Conservation (phyloP, 495 filamentous ascomycete genomes). For the Letharia columbiana region DNA sequence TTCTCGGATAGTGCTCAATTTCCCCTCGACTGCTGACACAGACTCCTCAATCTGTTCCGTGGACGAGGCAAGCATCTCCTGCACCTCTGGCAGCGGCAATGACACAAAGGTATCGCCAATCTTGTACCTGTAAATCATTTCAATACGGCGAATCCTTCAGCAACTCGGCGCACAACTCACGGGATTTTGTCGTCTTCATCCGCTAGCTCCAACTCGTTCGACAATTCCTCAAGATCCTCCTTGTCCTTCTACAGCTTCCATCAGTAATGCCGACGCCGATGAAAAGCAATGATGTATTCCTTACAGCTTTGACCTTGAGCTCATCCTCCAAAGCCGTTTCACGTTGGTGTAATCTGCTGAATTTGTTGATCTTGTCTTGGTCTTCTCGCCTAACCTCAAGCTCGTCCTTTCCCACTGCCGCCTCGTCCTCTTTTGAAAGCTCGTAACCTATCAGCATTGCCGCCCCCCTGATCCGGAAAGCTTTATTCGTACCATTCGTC, state of each 20-base stretch:
- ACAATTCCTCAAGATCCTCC: slow-evolving; percentile 90
- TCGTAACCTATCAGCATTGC: slow-evolving; percentile 30
- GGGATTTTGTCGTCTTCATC: slow-evolving; percentile 91
- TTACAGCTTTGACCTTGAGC: slow-evolving; percentile 72
- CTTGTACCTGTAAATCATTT: slow-evolving; percentile 60
- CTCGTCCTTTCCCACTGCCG: slow-evolving; percentile 60
- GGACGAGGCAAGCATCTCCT: slow-evolving; percentile 66
- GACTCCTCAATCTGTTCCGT: slow-evolving; percentile 66
- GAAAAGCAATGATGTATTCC: slow-evolving; percentile 3
- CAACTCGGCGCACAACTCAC: slow-evolving; percentile 41
- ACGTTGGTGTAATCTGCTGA: slow-evolving; percentile 87
- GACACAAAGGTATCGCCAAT: slow-evolving; percentile 93
- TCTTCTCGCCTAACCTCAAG: slow-evolving; percentile 90
- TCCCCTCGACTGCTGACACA: slow-evolving; percentile 66
- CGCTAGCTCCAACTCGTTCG: slow-evolving; percentile 81
- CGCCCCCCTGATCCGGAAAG: background rate
- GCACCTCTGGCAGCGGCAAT: slow-evolving; percentile 71
- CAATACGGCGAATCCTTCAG: slow-evolving; percentile 9
- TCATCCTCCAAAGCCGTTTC: slow-evolving; percentile 71
- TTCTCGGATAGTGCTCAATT: slow-evolving; percentile 61
- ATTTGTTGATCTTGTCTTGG: slow-evolving; percentile 97
- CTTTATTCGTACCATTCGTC: slow-evolving; percentile 22
- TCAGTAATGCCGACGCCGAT: slow-evolving; percentile 20
- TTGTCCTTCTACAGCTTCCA: slow-evolving; percentile 76
- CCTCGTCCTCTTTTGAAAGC: slow-evolving; percentile 91